Percentiles rank a stretch among this genome's conserved stretches.
Conservation (phyloP, 495 filamentous ascomycete species). For the Glutinoglossum americanum region DNA sequence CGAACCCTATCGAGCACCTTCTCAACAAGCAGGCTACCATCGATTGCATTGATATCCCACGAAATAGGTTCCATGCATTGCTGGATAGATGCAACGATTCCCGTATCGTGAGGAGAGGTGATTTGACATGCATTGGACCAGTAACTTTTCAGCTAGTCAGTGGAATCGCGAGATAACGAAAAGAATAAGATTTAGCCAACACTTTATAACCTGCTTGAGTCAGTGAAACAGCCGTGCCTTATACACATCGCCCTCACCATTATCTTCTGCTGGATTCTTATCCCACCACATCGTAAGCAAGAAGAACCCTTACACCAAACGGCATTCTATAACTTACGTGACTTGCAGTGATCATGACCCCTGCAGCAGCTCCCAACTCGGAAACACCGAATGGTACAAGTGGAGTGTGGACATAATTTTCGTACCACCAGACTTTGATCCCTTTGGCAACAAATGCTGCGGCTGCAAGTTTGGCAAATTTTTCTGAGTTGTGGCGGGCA, state of each 20-base stretch:
- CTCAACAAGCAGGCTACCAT: slow-evolving; percentile 21
- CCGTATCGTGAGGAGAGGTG: slow-evolving; percentile 38
- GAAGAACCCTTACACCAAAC: background rate
- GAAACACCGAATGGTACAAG: slow-evolving; percentile 46
- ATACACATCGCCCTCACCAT: slow-evolving; percentile 17
- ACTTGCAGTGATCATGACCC: slow-evolving; percentile 53
- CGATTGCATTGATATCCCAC: slow-evolving; percentile 27
- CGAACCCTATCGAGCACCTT: slow-evolving; percentile 21
- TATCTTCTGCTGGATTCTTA: slow-evolving; percentile 42
- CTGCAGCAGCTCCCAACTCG: slow-evolving; percentile 33
- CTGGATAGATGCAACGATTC: slow-evolving; percentile 38
- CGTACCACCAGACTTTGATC: slow-evolving; percentile 40
- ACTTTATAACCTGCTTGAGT: slow-evolving; percentile 38
- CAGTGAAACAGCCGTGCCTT: background rate
- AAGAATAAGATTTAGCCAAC: slow-evolving; percentile 10
- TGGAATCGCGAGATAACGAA: background rate
- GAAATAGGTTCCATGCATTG: slow-evolving; percentile 30
- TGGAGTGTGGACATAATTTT: slow-evolving; percentile 35
- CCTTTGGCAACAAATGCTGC: slow-evolving; percentile 39
- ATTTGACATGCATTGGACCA: slow-evolving; percentile 51
- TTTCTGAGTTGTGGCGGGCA: slow-evolving; percentile 42
- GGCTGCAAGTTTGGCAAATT: slow-evolving; percentile 40
- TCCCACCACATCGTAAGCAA: background rate
- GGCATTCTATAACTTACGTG: slow-evolving; percentile 22
- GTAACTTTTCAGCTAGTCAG: slow-evolving; percentile 18